Evolutionary conservation across 495 filamentous ascomycete species (phyloP).

Genomic region (Amphirosellinia nigrospora): DNA sequence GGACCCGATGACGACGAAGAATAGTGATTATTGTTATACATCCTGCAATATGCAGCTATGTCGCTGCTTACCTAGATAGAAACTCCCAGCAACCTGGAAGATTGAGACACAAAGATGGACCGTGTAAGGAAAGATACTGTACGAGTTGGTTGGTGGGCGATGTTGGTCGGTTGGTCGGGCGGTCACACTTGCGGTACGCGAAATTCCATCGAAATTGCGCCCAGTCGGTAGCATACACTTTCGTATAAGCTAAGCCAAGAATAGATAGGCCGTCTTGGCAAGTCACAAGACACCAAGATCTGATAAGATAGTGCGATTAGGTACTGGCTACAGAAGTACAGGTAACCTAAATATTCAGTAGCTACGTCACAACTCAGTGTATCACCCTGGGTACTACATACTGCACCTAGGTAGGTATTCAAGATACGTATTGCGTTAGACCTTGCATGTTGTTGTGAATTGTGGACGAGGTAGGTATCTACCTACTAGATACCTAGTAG

Average conservation of each 20-base stretch:
- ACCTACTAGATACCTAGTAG: too few relatives aligned
- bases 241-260: not conserved
- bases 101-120: not conserved
- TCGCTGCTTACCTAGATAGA: not conserved
- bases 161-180: too few relatives aligned
- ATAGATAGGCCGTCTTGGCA: not conserved
- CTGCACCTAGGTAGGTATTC: too few relatives aligned
- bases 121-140: not conserved
- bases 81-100: not conserved
- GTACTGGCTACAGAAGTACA: too few relatives aligned
- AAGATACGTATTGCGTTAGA: too few relatives aligned
- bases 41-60: slow-evolving; percentile 18
- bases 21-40: slow-evolving; percentile 33
- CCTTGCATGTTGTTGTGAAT: too few relatives aligned
- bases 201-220: too few relatives aligned
- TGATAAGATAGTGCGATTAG: not conserved
- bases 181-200: not conserved
- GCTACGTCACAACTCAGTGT: too few relatives aligned
- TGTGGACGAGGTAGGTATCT: too few relatives aligned
- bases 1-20: slow-evolving; percentile 28
- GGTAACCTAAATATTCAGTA: too few relatives aligned
- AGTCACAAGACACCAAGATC: not conserved
- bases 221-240: too few relatives aligned
- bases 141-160: not conserved
- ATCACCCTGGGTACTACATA: too few relatives aligned